These are phyloP conservation scores for Heritiera fomes DNA, from an alignment of 345 rosid species.

Conservation along the genomic window DNA sequence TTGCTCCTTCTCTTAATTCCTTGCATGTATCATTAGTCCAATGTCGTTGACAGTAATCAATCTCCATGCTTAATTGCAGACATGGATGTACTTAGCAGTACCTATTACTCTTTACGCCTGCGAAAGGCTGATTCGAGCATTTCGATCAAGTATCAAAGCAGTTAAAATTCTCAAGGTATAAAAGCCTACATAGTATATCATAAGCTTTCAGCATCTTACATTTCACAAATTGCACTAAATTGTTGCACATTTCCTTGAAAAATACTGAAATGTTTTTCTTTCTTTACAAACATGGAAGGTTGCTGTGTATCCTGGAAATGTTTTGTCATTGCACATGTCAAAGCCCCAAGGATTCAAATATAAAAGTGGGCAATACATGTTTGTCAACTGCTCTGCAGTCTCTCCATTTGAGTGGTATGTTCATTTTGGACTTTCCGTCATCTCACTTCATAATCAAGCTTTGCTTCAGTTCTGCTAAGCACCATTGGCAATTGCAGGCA, in stretches of 20 bases:
- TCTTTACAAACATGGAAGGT: conserved; percentile 38
- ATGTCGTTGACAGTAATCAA: not conserved
- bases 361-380: conserved; percentile 95
- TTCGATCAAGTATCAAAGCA: conserved; percentile 76
- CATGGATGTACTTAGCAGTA: conserved; percentile 86
- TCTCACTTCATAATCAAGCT: not conserved
- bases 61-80: conserved; percentile 36
- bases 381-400: conserved; percentile 77
- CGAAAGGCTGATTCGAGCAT: conserved; percentile 64
- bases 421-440: not conserved
- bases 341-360: conserved; percentile 85
- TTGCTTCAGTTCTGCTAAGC: not conserved
- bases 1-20: not conserved
- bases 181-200: not conserved
- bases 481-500: conserved; percentile 42
- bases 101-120: conserved; percentile 61
- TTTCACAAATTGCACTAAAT: not conserved
- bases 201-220: not conserved
- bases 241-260: not conserved
- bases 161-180: conserved; percentile 69
- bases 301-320: conserved; percentile 85
- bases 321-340: conserved; percentile 75
- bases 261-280: not conserved
- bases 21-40: not conserved
- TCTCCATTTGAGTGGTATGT: conserved; percentile 79